Conservation (phyloP, 768 basidiomycete species). For the Lanmaoa pseudosensibilis region DNA sequence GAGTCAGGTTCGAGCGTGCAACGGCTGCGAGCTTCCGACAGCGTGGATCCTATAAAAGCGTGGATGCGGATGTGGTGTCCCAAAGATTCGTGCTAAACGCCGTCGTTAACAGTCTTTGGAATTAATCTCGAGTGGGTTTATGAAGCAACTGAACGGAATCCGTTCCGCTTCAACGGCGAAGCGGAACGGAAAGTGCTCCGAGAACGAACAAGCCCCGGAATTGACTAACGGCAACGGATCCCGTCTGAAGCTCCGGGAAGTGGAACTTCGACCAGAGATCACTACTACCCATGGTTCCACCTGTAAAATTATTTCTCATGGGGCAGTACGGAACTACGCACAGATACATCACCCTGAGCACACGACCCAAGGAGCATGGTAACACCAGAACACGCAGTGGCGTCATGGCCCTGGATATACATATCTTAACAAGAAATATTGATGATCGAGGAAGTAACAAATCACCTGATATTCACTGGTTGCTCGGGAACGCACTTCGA, state of each 20-base stretch:
- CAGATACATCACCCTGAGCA: slow-evolving; percentile 23
- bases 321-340: slow-evolving; percentile 18
- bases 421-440: slow-evolving; percentile 3
- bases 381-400: slow-evolving; percentile 24
- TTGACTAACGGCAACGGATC: neutral
- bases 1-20: slow-evolving; percentile 18
- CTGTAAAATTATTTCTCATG: slow-evolving; percentile 20
- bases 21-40: slow-evolving; percentile 15
- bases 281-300: neutral
- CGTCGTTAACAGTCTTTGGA: slow-evolving; percentile 12
- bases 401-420: slow-evolving; percentile 19
- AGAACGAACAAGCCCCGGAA: slow-evolving; percentile 1
- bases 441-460: slow-evolving; percentile 14
- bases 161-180: neutral
- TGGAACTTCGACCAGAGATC: neutral
- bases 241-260: neutral
- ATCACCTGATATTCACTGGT: slow-evolving; percentile 19
- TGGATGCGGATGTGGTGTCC: slow-evolving; percentile 5
- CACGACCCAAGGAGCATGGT: slow-evolving; percentile 7
- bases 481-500: slow-evolving; percentile 9
- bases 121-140: neutral
- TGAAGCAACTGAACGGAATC: slow-evolving; percentile 10
- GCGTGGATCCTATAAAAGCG: slow-evolving; percentile 6
- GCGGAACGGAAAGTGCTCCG: slow-evolving; percentile 7
- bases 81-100: slow-evolving; percentile 15